A percentile compares a stretch with the other conserved stretches of the same genome.
Conservation (phyloP, 2,329 filamentous ascomycete species). For the Diaporthe humulicola region DNA sequence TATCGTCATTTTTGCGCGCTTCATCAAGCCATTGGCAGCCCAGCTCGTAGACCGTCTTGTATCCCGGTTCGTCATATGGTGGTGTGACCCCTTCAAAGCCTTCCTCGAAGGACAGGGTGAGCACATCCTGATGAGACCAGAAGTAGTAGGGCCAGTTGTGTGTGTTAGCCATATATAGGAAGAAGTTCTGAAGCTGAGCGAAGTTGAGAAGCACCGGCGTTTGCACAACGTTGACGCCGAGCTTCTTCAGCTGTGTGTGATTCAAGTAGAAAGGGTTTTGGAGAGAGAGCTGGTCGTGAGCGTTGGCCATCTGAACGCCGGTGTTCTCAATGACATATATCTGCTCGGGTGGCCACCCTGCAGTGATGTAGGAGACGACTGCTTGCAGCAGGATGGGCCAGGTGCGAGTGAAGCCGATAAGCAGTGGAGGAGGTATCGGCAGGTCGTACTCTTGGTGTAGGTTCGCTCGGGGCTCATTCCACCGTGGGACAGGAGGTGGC, state of each 20-base stretch:
- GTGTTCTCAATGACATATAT: constrained; percentile 73
- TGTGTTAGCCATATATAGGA: constrained; percentile 57
- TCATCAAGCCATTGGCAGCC: constrained; percentile 52
- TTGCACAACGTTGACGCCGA: constrained; percentile 61
- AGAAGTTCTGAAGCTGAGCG: constrained; percentile 68
- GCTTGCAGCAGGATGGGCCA: constrained; percentile 68
- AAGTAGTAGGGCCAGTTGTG: constrained; percentile 64
- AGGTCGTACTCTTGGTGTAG: constrained; percentile 55
- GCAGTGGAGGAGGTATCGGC: constrained; percentile 60
- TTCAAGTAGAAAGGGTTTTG: constrained; percentile 71
- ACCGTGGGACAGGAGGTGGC: constrained; percentile 57
- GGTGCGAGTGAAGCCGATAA: constrained; percentile 71
- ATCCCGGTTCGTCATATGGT: constrained; percentile 51
- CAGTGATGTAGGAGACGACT: constrained; percentile 69
- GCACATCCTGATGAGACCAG: constrained; percentile 67
- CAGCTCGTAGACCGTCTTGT: constrained; percentile 58
- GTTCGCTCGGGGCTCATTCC: constrained; percentile 57
- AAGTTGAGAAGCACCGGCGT: constrained; percentile 65
- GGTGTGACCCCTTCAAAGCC: constrained; percentile 52
- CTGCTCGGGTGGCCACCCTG: constrained; percentile 69
- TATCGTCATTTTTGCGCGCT: constrained; percentile 48
- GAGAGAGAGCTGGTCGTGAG: constrained; percentile 58
- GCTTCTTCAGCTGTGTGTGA: constrained; percentile 61
- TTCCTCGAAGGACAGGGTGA: constrained; percentile 58
- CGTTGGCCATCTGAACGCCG: constrained; percentile 67